These are phyloP conservation scores for Kwoniella shivajii DNA, from an alignment of 1,284 basidiomycete genomes.

Conservation along the genomic window DNA sequence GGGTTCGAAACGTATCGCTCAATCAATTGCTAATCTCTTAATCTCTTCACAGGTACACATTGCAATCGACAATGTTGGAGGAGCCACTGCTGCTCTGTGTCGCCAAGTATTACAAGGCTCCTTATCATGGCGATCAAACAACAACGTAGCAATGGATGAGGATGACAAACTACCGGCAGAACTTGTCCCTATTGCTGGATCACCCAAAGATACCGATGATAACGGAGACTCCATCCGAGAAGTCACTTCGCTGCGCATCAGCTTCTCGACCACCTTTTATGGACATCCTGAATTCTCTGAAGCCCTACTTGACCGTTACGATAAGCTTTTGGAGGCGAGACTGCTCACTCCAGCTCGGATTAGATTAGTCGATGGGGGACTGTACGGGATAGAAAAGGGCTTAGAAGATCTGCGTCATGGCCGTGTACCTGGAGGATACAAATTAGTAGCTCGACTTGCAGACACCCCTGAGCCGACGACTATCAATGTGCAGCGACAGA, in stretches of 20 bases:
- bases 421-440: constrained; percentile 35
- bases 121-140: constrained; percentile 25
- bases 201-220: constrained; percentile 25
- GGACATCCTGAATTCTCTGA: constrained; percentile 37
- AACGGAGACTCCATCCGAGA: constrained; percentile 35
- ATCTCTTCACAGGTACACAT: constrained; percentile 17
- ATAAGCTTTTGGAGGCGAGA: constrained; percentile 34
- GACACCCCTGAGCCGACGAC: constrained; percentile 14
- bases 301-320: constrained; percentile 36
- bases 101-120: constrained; percentile 38
- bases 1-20: constrained; percentile 22
- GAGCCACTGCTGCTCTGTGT: constrained; percentile 26
- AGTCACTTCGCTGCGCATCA: constrained; percentile 25
- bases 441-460: constrained; percentile 25
- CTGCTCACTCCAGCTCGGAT: constrained; percentile 43
- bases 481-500: neutral
- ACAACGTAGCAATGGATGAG: constrained; percentile 19
- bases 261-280: constrained; percentile 33
- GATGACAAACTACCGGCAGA: neutral
- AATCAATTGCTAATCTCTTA: neutral
- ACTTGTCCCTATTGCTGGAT: constrained; percentile 31
- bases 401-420: constrained; percentile 31
- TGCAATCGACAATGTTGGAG: constrained; percentile 34
- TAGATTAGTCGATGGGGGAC: constrained; percentile 38
- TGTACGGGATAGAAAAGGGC: constrained; percentile 31